Evolutionary conservation across 2,329 filamentous ascomycete species (phyloP), one percentile per base, ranked within the genome.

Genomic region (Colletotrichum abscissum): DNA sequence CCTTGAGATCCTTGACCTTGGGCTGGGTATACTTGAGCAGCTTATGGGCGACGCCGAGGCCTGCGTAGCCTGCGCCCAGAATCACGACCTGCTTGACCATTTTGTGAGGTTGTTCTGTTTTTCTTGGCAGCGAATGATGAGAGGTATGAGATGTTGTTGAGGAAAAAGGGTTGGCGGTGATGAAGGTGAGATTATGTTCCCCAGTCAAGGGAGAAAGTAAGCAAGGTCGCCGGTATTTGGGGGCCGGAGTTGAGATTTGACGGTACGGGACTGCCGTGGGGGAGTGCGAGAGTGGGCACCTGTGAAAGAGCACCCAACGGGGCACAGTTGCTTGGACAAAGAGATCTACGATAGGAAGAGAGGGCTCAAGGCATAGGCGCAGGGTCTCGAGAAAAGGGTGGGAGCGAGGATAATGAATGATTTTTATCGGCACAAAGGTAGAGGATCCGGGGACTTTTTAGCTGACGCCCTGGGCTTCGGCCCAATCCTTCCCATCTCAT

Each of bases 41-140:
- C 77, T 88, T 86, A 78, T 89, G 88, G 60, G 88, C 84, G 46
- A 87, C 76, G 22, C 85, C 84, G 59, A 88, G 76, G 73, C 87
- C 87, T 52, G 84, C 81, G 54, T 83, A 78, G 78, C 86, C 85
- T 42, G 85, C 86, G 42, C 88, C 88, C 5, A 90, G 82, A 63
- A 90, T 80, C 54, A 90, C 84, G 63, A 90, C 82, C 38, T 83
- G 57, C 38, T 74, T 62, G 7, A 74, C 60, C 70, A 73, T 73
- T 30, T 60, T 65, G 26, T 9, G n/a, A n/a, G 54, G 7, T 5
- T 35, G 19, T 24, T 16, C 5, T 42, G 38, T 19, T 16, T 8
- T 1, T 2, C n/a, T 26, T 30, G 16, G 26, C 5, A 30, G 54
- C 5, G 8, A 24, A 14, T 35, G 42, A 4, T n/a, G 42, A 6